Conservation (phyloP, 73 alveolate species). For the Symbiodinium pilosum region DNA sequence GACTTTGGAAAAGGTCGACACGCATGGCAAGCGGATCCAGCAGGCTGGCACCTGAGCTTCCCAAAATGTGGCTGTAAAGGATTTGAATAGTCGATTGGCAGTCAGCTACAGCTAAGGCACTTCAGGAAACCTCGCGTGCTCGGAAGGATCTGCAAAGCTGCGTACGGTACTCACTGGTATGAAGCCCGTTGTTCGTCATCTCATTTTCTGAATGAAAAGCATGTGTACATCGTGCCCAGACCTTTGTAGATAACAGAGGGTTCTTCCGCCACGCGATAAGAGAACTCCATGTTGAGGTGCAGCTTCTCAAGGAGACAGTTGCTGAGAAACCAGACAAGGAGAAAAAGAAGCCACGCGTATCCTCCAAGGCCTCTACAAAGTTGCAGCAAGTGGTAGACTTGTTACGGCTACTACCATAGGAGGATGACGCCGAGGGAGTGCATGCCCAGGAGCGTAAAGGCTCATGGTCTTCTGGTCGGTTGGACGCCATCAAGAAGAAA, state of each 20-base stretch:
- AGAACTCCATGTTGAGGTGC: neutral
- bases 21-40: constrained; percentile 63
- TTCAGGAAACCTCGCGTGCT: constrained; percentile 52
- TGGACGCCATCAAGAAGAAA: neutral
- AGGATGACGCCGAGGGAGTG: neutral
- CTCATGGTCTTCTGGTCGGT: neutral
- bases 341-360: constrained; percentile 13
- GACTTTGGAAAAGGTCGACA: constrained; percentile 74
- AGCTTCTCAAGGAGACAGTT: constrained; percentile 36
- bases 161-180: neutral
- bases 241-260: too few relatives aligned
- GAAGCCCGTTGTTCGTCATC: too few relatives aligned
- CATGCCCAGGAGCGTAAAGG: neutral
- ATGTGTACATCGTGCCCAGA: neutral
- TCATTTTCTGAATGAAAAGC: too few relatives aligned
- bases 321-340: constrained; percentile 1
- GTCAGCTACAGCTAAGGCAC: too few relatives aligned
- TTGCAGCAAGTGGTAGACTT: too few relatives aligned
- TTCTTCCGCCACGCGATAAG: neutral
- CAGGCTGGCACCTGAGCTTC: constrained; percentile 16
- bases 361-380: neutral
- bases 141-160: constrained; percentile 45
- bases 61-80: neutral
- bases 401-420: too few relatives aligned
- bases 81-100: too few relatives aligned